phyloP scores from a whole-genome alignment of 2,329 filamentous ascomycete species.

The Neoarthrinium moseri region DNA sequence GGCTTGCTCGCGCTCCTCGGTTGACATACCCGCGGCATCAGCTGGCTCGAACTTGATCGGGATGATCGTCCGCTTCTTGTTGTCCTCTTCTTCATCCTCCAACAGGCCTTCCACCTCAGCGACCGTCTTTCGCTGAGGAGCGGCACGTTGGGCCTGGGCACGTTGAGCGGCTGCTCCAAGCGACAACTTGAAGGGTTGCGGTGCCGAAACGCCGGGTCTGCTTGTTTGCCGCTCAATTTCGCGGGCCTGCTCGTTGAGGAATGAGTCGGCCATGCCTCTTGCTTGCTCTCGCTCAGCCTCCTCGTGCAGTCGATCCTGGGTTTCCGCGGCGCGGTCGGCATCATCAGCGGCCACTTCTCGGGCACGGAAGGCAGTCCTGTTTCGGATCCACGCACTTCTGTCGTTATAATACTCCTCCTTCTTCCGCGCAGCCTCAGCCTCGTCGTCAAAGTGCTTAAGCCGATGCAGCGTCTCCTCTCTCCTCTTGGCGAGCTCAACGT shows the following conservation, averaged over 20 bases:
- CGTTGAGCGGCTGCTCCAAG: conserved; percentile 85
- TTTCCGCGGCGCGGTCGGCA: conserved; percentile 76
- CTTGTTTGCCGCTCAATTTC: conserved; percentile 59
- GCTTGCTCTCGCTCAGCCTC: conserved; percentile 74
- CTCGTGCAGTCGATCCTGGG: conserved; percentile 69
- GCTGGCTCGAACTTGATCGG: conserved; percentile 79
- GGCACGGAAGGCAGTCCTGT: conserved; percentile 69
- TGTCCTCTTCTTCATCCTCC: conserved; percentile 89
- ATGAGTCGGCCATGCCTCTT: conserved; percentile 82
- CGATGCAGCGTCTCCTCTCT: conserved; percentile 69
- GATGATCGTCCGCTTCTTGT: conserved; percentile 71
- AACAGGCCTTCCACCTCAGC: conserved; percentile 92
- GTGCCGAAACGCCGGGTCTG: conserved; percentile 45
- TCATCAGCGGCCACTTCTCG: conserved; percentile 78
- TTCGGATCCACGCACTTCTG: conserved; percentile 79
- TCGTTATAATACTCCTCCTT: conserved; percentile 84
- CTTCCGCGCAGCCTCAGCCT: conserved; percentile 73
- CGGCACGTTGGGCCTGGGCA: conserved; percentile 54
- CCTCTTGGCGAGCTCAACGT: conserved; percentile 60
- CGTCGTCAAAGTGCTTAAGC: conserved; percentile 84
- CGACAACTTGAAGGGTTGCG: conserved; percentile 87
- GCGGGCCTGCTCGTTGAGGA: conserved; percentile 80
- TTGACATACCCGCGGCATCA: conserved; percentile 67
- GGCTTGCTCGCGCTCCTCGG: conserved; percentile 83
- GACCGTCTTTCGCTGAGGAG: conserved; percentile 70